Base-by-base conservation (phyloP, 345 rosid genomes). In the Aquilaria yunnanensis region DNA sequence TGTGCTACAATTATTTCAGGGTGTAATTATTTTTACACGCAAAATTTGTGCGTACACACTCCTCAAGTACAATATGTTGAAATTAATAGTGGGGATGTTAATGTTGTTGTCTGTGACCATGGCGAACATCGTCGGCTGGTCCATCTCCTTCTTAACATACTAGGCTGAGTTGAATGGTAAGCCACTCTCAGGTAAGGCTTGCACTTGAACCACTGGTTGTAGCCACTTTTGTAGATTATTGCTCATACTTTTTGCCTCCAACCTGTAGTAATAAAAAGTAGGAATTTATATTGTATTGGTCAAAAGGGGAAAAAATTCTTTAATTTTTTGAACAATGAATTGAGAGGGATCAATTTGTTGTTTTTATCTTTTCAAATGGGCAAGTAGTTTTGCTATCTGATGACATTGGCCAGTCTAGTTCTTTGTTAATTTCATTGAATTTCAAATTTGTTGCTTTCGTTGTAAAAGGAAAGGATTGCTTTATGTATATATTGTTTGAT, bases 141-240 rank as follows among this genome's bases (percentile, higher is more conserved):
- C 87, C 2, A 69, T 16, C 0, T 55, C 45, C 14, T 87, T 94
- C 78, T 90, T 93, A 60, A 93, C 62, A 53, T 93, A 93, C 10
- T 92, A 80, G 14, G 64, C 72, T 0, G 98, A 97, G 67, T 90
- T 86, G 53, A 33, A 16, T n/a, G 48, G 2, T 6, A 73, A 68
- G 61, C 82, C 74, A 57, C 74, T 74, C 3, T 88, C 88, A 57
- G 97, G 86, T 57, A 93, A 73, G 59, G 95, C 81, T 67, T 90
- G 98, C 71, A 93, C 98, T 0, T 97, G 92, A 64, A 90, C 86
- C 10, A 93, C 73, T 6, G 96, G 98, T 72, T 93, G 97, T 4
- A 97, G 97, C 98, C 98, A 93, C 14, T 83, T 91, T 14, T 81
- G 84, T 53, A 77, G 66, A 23, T 23, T 23, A 68, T 13, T 79